Conservation (phyloP, 2,329 filamentous ascomycete species). For the Hypoxylon sp. region DNA sequence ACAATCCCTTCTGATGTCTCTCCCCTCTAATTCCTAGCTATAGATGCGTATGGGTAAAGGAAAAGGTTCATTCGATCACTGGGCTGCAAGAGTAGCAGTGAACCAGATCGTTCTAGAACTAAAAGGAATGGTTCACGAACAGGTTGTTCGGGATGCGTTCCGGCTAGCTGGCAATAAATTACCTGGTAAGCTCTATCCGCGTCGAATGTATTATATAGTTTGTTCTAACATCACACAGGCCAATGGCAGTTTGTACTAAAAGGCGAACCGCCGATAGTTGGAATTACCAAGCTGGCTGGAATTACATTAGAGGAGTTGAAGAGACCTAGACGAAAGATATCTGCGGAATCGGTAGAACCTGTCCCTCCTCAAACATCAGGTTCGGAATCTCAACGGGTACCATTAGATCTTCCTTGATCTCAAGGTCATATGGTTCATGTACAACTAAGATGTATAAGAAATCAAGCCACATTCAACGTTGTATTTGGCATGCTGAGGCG, state of each 20-base stretch:
- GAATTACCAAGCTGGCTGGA: slow-evolving; percentile 90
- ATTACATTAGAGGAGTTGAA: slow-evolving; percentile 87
- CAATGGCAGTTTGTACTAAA: slow-evolving; percentile 95
- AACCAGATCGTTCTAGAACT: slow-evolving; percentile 95
- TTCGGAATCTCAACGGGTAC: slow-evolving; percentile 40
- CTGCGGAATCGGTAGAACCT: slow-evolving; percentile 57
- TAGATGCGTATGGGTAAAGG: slow-evolving; percentile 98
- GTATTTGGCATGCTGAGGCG: background rate
- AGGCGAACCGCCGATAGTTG: slow-evolving; percentile 90
- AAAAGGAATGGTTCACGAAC: slow-evolving; percentile 92
- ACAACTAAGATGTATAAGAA: slow-evolving; percentile 33
- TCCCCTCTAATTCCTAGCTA: slow-evolving; percentile 34
- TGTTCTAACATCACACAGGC: slow-evolving; percentile 62
- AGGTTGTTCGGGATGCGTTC: slow-evolving; percentile 94
- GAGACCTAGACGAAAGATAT: slow-evolving; percentile 79
- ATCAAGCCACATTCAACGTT: slow-evolving; percentile 4
- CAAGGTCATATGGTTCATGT: slow-evolving; percentile 16
- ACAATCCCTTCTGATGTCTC: background rate
- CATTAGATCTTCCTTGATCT: slow-evolving; percentile 47
- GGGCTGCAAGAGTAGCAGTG: slow-evolving; percentile 90
- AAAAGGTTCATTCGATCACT: slow-evolving; percentile 97
- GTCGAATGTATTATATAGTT: background rate
- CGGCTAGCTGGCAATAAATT: slow-evolving; percentile 94
- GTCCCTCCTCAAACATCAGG: slow-evolving; percentile 35
- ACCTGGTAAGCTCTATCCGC: slow-evolving; percentile 75